phyloP scores from a whole-genome alignment of 345 rosid species.

The Eucalyptus curtisii region DNA sequence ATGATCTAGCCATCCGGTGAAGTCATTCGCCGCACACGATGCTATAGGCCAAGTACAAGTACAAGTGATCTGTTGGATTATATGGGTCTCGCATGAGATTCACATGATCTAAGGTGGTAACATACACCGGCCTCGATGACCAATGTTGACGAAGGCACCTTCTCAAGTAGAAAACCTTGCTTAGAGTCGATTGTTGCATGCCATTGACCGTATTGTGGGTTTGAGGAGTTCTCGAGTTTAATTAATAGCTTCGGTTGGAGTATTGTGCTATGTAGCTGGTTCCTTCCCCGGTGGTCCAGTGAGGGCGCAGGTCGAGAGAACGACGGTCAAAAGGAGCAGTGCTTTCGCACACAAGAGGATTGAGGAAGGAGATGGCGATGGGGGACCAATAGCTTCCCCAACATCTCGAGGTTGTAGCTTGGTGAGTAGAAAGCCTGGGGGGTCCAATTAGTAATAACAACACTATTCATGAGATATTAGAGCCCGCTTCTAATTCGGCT shows the following conservation, averaged over 20 bases:
- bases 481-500: neutral
- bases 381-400: neutral
- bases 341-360: neutral
- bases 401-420: neutral
- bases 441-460: neutral
- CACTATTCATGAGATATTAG: neutral
- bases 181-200: neutral
- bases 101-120: neutral
- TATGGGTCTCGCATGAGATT: accelerated
- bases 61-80: accelerated
- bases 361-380: no score
- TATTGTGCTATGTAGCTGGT: neutral
- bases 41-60: accelerated
- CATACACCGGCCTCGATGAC: neutral
- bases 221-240: neutral
- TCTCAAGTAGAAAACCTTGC: neutral
- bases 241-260: neutral
- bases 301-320: neutral
- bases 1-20: neutral
- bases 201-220: neutral
- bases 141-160: neutral
- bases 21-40: neutral
- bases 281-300: neutral
- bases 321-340: neutral
- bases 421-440: neutral